Percentiles rank a stretch among this genome's conserved stretches.
Conservation (phyloP, 495 filamentous ascomycete genomes). For the Astrothelium subdiscretum region DNA sequence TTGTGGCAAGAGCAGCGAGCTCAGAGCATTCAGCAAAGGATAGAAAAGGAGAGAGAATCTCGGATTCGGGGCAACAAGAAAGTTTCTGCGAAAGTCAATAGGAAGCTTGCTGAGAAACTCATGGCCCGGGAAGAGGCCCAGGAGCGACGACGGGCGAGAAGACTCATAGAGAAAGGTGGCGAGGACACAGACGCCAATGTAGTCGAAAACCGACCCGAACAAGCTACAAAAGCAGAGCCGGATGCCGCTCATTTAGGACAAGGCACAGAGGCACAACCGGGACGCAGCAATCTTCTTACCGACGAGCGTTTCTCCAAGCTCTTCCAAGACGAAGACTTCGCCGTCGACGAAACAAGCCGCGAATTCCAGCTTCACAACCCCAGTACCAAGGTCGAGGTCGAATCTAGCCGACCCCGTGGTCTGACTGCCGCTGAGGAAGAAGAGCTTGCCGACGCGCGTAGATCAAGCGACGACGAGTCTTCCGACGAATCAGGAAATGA, state of each 20-base stretch:
- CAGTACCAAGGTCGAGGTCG: constrained; percentile 41
- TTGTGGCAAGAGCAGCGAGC: constrained; percentile 80
- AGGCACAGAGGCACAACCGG: constrained; percentile 1
- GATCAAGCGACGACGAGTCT: constrained; percentile 16
- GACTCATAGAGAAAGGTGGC: constrained; percentile 45
- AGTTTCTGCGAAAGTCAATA: constrained; percentile 82
- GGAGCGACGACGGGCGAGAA: constrained; percentile 50
- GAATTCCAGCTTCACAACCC: constrained; percentile 86
- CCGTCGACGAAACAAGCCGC: constrained; percentile 74
- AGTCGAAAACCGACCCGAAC: constrained; percentile 22
- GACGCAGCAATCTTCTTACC: constrained; percentile 40
- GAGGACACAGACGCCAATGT: constrained; percentile 31
- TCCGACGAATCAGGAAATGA: constrained; percentile 27
- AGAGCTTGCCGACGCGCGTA: constrained; percentile 32
- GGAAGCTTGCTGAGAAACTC: constrained; percentile 71
- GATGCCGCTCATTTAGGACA: neutral
- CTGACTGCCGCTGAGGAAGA: constrained; percentile 61
- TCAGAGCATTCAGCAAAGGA: constrained; percentile 79
- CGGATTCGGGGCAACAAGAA: constrained; percentile 89
- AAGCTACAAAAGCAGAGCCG: constrained; percentile 13
- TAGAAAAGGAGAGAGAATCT: constrained; percentile 85
- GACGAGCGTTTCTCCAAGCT: constrained; percentile 78
- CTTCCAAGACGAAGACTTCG: constrained; percentile 89
- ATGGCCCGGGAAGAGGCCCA: constrained; percentile 69
- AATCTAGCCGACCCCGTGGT: constrained; percentile 37